A percentile compares a stretch with the other conserved stretches of the same genome.
phyloP scores from a whole-genome alignment of 805 yeast genomes.

The Schwanniomyces pseudopolymorphus region DNA sequence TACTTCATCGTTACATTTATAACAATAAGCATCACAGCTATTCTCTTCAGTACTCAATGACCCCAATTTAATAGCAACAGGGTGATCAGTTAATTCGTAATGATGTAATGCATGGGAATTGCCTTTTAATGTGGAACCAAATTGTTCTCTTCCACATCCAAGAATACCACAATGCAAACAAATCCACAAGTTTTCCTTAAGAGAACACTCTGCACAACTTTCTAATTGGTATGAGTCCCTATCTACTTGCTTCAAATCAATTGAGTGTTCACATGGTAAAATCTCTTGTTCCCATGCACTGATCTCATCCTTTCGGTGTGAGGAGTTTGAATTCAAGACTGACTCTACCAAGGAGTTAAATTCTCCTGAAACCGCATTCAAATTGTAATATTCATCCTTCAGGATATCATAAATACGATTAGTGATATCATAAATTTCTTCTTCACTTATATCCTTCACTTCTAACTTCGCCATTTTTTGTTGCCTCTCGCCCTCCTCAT shows the following conservation, averaged over 20 bases:
- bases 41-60: constrained; percentile 66
- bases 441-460: constrained; percentile 60
- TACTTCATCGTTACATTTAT: constrained; percentile 85
- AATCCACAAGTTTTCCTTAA: constrained; percentile 83
- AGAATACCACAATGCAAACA: constrained; percentile 88
- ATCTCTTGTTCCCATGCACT: constrained; percentile 92
- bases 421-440: constrained; percentile 54
- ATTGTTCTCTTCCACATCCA: constrained; percentile 94
- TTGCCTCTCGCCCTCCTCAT: constrained; percentile 23
- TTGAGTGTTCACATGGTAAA: constrained; percentile 73
- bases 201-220: constrained; percentile 58
- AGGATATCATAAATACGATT: constrained; percentile 42
- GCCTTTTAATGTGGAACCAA: constrained; percentile 87
- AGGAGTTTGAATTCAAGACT: constrained; percentile 58
- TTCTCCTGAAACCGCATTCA: constrained; percentile 19
- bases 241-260: constrained; percentile 45
- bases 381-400: constrained; percentile 21
- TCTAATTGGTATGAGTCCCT: constrained; percentile 27
- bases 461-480: constrained; percentile 65
- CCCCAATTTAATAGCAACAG: constrained; percentile 88
- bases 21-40: constrained; percentile 82
- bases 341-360: constrained; percentile 36
- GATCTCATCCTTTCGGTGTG: constrained; percentile 63
- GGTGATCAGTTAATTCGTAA: constrained; percentile 58
- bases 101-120: constrained; percentile 87